Percentiles rank a stretch among this genome's conserved stretches.
Evolutionary conservation across 805 yeast genomes (phyloP).

Genomic region (Saturnispora hagleri): DNA sequence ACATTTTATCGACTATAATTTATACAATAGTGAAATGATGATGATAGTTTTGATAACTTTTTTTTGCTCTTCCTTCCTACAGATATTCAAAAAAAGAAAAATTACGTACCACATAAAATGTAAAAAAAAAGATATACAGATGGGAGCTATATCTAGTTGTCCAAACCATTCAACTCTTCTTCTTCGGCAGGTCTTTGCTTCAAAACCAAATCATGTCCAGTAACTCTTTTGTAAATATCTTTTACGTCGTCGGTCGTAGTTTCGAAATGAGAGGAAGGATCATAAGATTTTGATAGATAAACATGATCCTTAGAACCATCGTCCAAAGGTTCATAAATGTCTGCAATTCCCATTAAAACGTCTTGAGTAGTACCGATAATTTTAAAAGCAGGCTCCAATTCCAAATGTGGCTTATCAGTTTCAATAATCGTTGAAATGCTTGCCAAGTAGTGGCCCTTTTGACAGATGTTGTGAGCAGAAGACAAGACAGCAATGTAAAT

Average conservation of each 20-base stretch:
- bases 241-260: conserved; percentile 94
- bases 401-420: conserved; percentile 85
- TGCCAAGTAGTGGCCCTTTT: conserved; percentile 84
- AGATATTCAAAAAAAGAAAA: not conserved
- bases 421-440: conserved; percentile 92
- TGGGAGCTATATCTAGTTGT: conserved; percentile 1
- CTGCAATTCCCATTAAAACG: conserved; percentile 90
- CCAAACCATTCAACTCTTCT: conserved; percentile 37
- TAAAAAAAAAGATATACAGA: not conserved
- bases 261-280: conserved; percentile 92
- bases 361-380: conserved; percentile 73
- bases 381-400: conserved; percentile 89
- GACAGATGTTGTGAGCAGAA: conserved; percentile 80
- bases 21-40: not conserved
- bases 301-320: conserved; percentile 78
- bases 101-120: not conserved
- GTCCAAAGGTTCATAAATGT: conserved; percentile 74
- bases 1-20: conserved; percentile 19
- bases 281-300: conserved; percentile 81
- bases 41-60: not conserved
- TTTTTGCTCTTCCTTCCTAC: not conserved
- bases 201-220: conserved; percentile 84
- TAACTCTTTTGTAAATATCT: conserved; percentile 84
- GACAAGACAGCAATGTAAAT: conserved; percentile 90
- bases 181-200: conserved; percentile 65